Evolutionary conservation across 164 flowering plant species (phyloP).

Genomic region (Magnolia changhungtana): DNA sequence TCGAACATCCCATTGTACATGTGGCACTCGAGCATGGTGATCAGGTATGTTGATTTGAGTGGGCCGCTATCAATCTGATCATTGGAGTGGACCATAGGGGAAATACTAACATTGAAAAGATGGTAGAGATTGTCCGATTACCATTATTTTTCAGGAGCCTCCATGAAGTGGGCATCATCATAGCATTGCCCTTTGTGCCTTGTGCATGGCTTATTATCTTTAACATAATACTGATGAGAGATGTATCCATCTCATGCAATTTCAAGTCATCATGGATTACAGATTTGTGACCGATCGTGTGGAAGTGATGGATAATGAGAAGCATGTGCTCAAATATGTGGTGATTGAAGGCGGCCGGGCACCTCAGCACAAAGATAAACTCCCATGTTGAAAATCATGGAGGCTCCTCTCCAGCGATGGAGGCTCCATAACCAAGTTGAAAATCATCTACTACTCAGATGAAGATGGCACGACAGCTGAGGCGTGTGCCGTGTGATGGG

Average conservation of each 20-base stretch:
- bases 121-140: too few species aligned
- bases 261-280: not conserved
- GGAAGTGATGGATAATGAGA: conserved; percentile 3
- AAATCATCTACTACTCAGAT: not conserved
- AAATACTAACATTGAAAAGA: too few species aligned
- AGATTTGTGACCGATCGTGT: not conserved
- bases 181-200: too few species aligned
- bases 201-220: too few species aligned
- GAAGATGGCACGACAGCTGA: not conserved
- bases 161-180: too few species aligned
- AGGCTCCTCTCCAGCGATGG: not conserved
- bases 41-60: too few species aligned
- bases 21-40: too few species aligned
- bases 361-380: not conserved
- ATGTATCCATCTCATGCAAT: too few species aligned
- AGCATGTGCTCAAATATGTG: not conserved
- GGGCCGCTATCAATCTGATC: not conserved
- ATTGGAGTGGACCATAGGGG: not conserved
- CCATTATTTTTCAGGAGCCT: too few species aligned
- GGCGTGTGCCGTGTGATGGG: not conserved
- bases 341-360: conserved; percentile 4
- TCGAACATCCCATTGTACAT: too few species aligned
- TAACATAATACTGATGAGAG: too few species aligned
- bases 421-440: not conserved
- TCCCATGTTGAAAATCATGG: not conserved